Conservation (phyloP, 2,329 filamentous ascomycete genomes). For the Shiraia sp. region DNA sequence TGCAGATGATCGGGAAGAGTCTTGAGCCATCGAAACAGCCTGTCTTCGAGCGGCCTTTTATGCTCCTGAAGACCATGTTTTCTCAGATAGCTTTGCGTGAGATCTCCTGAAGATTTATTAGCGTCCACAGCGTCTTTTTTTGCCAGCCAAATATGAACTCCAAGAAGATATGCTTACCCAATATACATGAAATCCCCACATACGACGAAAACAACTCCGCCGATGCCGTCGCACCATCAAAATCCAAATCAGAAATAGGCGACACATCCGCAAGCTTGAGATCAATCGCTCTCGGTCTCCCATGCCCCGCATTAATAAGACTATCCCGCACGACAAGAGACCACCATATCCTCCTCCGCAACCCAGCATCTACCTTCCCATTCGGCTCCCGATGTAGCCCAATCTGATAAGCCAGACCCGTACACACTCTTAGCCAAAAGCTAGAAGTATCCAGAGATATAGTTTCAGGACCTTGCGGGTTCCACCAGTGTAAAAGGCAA, state of each 20-base stretch:
- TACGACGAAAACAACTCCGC: conserved; percentile 46
- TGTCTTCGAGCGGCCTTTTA: conserved; percentile 41
- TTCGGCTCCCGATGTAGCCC: conserved; percentile 50
- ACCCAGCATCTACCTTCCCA: conserved; percentile 36
- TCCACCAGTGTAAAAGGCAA: conserved; percentile 50
- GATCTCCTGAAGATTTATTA: conserved; percentile 33
- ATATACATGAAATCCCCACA: conserved; percentile 45
- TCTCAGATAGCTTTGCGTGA: conserved; percentile 46
- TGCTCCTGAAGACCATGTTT: conserved; percentile 39
- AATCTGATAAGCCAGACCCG: conserved; percentile 50
- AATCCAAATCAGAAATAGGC: conserved; percentile 43
- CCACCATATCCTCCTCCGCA: conserved; percentile 51
- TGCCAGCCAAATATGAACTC: not conserved
- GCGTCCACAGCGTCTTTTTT: not conserved
- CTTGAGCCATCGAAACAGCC: conserved; percentile 48
- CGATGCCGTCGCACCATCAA: conserved; percentile 32
- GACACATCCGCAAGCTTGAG: conserved; percentile 47
- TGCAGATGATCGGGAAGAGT: conserved; percentile 38
- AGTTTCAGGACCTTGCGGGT: conserved; percentile 48
- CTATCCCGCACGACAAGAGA: conserved; percentile 48
- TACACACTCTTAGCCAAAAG: conserved; percentile 50
- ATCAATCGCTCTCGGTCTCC: conserved; percentile 47
- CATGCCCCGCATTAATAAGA: conserved; percentile 48
- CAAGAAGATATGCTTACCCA: conserved; percentile 20
- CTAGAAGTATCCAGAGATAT: conserved; percentile 50